These are phyloP conservation scores for Malbranchea cinnamomea DNA, from an alignment of 2,329 filamentous ascomycete species.

Conservation along the genomic window DNA sequence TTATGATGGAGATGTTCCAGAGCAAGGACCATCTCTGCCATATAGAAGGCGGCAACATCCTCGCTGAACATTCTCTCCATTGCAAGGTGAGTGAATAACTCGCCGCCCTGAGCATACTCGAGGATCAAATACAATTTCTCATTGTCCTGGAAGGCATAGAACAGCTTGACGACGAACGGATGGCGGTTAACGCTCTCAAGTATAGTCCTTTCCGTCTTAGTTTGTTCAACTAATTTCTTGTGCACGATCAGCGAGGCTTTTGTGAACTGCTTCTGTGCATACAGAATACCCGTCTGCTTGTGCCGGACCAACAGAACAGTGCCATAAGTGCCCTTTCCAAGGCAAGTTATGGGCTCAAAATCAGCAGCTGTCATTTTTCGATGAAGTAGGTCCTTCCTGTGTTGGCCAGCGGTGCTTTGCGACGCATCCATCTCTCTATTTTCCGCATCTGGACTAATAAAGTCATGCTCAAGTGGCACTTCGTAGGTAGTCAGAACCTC, in stretches of 20 bases:
- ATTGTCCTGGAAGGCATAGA: constrained; percentile 95
- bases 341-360: constrained; percentile 78
- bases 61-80: constrained; percentile 93
- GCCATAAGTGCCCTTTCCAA: constrained; percentile 92
- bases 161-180: constrained; percentile 95
- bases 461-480: constrained; percentile 70
- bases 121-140: constrained; percentile 96
- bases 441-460: constrained; percentile 48
- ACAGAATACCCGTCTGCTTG: constrained; percentile 69
- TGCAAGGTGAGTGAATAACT: constrained; percentile 88
- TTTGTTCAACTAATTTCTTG: constrained; percentile 92
- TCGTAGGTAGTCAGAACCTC: constrained; percentile 71
- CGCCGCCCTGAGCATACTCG: constrained; percentile 92
- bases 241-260: constrained; percentile 92
- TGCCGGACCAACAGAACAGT: constrained; percentile 92
- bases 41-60: constrained; percentile 83
- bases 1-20: constrained; percentile 84
- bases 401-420: constrained; percentile 20
- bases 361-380: constrained; percentile 86
- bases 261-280: constrained; percentile 96
- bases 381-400: constrained; percentile 36
- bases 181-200: constrained; percentile 92
- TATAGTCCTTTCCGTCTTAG: constrained; percentile 89
- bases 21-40: constrained; percentile 94
- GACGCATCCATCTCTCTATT: constrained; percentile 18